phyloP scores from a whole-genome alignment of 2,329 filamentous ascomycete genomes.

The Stemphylium vesicarium region DNA sequence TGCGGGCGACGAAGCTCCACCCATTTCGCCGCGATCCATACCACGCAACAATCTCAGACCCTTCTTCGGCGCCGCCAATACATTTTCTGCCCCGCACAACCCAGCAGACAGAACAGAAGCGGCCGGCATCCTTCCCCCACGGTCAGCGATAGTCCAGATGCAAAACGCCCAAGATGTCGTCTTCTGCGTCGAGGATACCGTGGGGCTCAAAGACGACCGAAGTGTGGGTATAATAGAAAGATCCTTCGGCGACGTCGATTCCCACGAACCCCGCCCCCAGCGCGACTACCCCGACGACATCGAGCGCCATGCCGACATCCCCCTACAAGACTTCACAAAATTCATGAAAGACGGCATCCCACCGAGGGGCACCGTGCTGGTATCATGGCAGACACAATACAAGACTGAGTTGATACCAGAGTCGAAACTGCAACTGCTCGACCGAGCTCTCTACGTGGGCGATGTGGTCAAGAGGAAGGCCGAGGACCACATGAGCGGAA shows the following conservation, averaged over 20 bases:
- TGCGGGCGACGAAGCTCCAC: conserved; percentile 20
- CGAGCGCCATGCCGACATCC: conserved; percentile 42
- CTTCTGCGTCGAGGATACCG: conserved; percentile 52
- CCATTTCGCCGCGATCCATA: conserved; percentile 13
- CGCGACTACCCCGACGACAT: conserved; percentile 49
- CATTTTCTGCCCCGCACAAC: conserved; percentile 9
- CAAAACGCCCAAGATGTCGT: conserved; percentile 28
- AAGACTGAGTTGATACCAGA: conserved; percentile 51
- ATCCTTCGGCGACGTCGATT: conserved; percentile 53
- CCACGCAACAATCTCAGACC: conserved; percentile 25
- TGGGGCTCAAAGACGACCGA: conserved; percentile 48
- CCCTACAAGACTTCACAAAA: conserved; percentile 41
- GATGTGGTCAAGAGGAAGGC: conserved; percentile 60
- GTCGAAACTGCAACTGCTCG: conserved; percentile 57
- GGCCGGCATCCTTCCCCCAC: neutral
- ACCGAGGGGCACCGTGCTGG: conserved; percentile 59
- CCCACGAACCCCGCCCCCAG: conserved; percentile 53
- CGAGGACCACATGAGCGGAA: conserved; percentile 60
- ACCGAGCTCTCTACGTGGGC: conserved; percentile 62
- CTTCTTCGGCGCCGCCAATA: conserved; percentile 30
- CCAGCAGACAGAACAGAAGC: neutral
- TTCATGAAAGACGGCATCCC: conserved; percentile 56
- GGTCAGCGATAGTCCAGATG: conserved; percentile 3
- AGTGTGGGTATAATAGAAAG: conserved; percentile 55
- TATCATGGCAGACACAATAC: conserved; percentile 55